These are phyloP conservation scores for Hypoxylon intermedium DNA, from an alignment of 495 filamentous ascomycete species.

Conservation along the genomic window DNA sequence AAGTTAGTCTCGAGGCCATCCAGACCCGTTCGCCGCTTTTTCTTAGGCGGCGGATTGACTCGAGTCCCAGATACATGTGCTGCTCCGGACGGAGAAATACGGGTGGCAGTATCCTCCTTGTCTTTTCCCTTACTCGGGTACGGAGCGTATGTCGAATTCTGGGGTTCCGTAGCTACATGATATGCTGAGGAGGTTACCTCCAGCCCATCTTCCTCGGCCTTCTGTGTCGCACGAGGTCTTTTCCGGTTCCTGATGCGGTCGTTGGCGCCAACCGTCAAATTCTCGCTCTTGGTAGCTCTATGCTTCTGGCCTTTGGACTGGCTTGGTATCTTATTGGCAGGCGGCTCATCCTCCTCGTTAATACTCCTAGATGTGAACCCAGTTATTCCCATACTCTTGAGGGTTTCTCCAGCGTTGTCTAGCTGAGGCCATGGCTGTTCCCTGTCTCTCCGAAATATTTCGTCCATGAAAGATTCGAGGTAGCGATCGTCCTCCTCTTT, in stretches of 20 bases:
- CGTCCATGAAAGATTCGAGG: neutral
- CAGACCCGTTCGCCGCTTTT: conserved; percentile 10
- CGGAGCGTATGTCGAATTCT: neutral
- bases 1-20: conserved; percentile 16
- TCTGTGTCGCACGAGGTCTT: neutral
- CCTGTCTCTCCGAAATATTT: neutral
- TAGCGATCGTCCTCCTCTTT: conserved; percentile 12
- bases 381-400: conserved; percentile 10
- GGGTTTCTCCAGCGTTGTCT: neutral
- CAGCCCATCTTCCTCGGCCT: neutral
- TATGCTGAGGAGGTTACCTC: neutral
- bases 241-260: neutral
- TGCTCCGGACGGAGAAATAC: neutral
- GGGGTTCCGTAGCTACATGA: neutral
- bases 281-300: neutral
- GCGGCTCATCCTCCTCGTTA: conserved; percentile 1
- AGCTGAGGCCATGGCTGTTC: conserved; percentile 12
- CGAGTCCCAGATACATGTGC: neutral
- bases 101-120: neutral
- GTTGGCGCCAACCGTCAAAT: neutral
- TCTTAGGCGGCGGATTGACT: conserved; percentile 3
- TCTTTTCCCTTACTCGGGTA: neutral
- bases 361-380: neutral
- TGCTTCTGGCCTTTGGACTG: neutral
- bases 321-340: neutral